Evolutionary conservation across 2,329 filamentous ascomycete species (phyloP).

Genomic region (Aspergillus vadensis): DNA sequence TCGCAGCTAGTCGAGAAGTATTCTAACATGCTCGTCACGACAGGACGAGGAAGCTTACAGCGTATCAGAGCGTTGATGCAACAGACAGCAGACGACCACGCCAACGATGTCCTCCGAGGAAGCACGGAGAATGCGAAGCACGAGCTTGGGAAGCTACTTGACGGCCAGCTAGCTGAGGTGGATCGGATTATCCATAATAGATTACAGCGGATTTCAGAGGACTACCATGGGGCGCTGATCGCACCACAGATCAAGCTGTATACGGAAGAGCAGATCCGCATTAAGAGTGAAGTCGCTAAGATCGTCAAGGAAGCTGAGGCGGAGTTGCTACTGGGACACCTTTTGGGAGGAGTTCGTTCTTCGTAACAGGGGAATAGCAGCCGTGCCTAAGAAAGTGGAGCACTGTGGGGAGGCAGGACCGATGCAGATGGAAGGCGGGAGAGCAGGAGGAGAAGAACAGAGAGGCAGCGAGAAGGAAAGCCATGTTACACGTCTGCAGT

Average conservation of each 20-base stretch:
- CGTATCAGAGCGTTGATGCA: too few species aligned
- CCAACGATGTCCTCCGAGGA: too few species aligned
- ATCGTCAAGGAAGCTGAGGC: background rate
- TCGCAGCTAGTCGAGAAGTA: too few species aligned
- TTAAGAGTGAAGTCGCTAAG: background rate
- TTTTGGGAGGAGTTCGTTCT: background rate
- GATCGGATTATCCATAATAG: background rate
- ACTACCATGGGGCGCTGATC: constrained; percentile 15
- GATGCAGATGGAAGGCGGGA: background rate
- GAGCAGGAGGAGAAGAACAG: background rate
- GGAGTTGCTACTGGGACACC: constrained; percentile 4
- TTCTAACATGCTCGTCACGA: too few species aligned
- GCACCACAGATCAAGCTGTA: background rate
- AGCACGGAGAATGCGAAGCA: too few species aligned
- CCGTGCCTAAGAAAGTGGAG: background rate
- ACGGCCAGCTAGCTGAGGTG: background rate
- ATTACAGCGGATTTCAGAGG: background rate
- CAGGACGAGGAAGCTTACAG: too few species aligned
- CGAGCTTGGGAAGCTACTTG: too few species aligned
- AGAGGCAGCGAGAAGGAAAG: background rate
- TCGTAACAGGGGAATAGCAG: background rate
- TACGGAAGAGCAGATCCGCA: constrained; percentile 1
- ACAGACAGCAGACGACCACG: too few species aligned
- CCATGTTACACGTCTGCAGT: background rate
- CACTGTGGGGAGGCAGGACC: background rate